phyloP scores from a whole-genome alignment of 2,329 filamentous ascomycete species.

The Camillea tinctor region DNA sequence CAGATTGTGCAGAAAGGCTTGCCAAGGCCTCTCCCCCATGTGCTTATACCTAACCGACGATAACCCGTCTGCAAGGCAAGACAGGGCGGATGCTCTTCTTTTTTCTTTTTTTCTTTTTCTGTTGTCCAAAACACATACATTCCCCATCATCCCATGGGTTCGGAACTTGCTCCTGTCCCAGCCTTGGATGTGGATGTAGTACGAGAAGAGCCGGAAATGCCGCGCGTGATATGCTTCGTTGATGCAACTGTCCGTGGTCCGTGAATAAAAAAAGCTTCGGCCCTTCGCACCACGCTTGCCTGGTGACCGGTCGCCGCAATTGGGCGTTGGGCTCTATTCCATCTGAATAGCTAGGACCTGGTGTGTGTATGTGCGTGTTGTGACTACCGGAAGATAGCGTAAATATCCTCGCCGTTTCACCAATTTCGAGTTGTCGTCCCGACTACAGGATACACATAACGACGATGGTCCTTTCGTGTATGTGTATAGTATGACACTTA shows the following conservation, averaged over 20 bases:
- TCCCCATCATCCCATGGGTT: too few species aligned
- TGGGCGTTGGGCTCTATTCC: neutral
- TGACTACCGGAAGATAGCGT: neutral
- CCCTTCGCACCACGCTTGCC: neutral
- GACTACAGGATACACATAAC: neutral
- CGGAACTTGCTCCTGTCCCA: constrained; percentile 4
- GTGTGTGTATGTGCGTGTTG: too few species aligned
- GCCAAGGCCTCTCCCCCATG: constrained; percentile 29
- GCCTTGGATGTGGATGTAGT: constrained; percentile 1
- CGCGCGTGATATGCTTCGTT: constrained; percentile 1
- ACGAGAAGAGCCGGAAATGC: neutral
- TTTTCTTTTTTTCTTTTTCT: too few species aligned
- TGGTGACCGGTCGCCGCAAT: neutral
- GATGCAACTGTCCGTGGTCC: neutral
- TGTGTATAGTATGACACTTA: too few species aligned
- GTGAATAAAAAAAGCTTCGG: neutral
- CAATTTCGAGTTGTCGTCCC: neutral
- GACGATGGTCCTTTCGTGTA: neutral
- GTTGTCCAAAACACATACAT: constrained; percentile 3
- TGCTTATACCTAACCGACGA: constrained; percentile 19
- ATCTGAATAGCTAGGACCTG: neutral
- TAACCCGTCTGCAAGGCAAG: constrained; percentile 15
- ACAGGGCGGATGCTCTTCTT: constrained; percentile 12
- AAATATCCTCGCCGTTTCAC: neutral
- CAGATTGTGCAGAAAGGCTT: constrained; percentile 26